A percentile compares a stretch with the other conserved stretches of the same genome.
Evolutionary conservation across 108 stramenopile genomes (phyloP).

Genomic region (Stephanodiscus minutulus): DNA sequence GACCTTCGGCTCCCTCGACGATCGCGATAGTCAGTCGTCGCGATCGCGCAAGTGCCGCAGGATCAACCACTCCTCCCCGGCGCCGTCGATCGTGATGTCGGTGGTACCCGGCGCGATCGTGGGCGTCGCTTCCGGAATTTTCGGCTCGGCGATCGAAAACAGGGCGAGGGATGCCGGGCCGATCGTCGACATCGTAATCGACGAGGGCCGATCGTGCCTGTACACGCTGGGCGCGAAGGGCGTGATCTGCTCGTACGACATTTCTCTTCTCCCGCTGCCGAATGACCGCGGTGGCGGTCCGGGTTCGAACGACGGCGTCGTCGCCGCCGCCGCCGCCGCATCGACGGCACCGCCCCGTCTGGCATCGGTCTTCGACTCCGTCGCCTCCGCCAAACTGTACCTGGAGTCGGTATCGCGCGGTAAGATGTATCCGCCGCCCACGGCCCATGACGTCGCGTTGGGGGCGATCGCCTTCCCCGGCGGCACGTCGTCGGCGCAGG

Average conservation of each 20-base stretch:
- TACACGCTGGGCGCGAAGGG: conserved; percentile 78
- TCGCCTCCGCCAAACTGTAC: conserved; percentile 70
- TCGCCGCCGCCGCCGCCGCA: background rate
- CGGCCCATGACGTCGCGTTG: conserved; percentile 48
- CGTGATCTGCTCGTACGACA: conserved; percentile 78
- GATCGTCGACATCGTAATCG: conserved; percentile 69
- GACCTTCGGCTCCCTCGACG: conserved; percentile 45
- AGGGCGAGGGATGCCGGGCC: conserved; percentile 66
- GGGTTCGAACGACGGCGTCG: conserved; percentile 1
- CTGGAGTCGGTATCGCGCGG: conserved; percentile 74
- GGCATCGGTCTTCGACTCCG: conserved; percentile 61
- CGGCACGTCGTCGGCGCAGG: conserved; percentile 70
- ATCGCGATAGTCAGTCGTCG: conserved; percentile 1
- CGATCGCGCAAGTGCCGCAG: conserved; percentile 82
- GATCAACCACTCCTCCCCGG: conserved; percentile 68
- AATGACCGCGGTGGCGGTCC: conserved; percentile 2
- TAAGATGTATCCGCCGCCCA: conserved; percentile 64
- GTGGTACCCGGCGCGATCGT: conserved; percentile 69
- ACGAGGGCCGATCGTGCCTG: conserved; percentile 69
- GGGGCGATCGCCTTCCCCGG: conserved; percentile 72
- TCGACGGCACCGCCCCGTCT: conserved; percentile 39
- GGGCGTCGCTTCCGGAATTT: conserved; percentile 47
- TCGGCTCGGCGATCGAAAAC: conserved; percentile 57
- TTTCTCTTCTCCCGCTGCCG: conserved; percentile 40
- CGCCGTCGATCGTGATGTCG: conserved; percentile 40